Evolutionary conservation across 2,329 filamentous ascomycete genomes (phyloP), one percentile per base, ranked within the genome.

Genomic region (Cytospora mali): DNA sequence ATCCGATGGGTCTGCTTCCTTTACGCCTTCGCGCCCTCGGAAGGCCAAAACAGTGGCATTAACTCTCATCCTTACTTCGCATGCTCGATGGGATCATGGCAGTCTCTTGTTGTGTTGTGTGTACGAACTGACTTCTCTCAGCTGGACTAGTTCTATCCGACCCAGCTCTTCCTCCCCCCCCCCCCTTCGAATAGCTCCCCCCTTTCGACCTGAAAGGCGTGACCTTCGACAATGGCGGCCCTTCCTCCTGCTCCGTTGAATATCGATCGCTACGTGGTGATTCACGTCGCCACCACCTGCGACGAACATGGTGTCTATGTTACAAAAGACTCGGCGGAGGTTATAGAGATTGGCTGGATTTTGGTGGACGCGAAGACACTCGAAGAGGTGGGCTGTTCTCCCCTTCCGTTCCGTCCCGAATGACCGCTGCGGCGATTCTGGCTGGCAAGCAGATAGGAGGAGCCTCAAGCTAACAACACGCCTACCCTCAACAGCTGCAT

Each of bases 281-380:
- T 98, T 76, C 95, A 99, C 79, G 94, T 98, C 74, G 95, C 95
- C 68, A 99, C 95, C 39, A 99, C 95, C 70, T 99, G 95, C 80
- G 95, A 99, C 77, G 95, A 99, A 78, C 95, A 99, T 79, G 95
- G 95, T 67, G 95, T 99, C 69, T 99, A 99, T 78, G 95, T 99
- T 64, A 99, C 95, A 65, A 98, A 98, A 80, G 95, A 99, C 79
- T 98, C 95, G 64, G 95, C 95, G 66, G 95, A 99, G 81, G 95
- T 99, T 69, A 99, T 99, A 77, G 95, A 99, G 85, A 85, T 99
- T 75, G 95, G 94, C 68, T 99, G 95, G 95, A 97, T 98, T 74
- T 81, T 99, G 73, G 84, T 97, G 67, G 93, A 97, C 75, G 90
- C 92, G 69, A 95, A 94, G 81, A 90, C 86, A 67, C 90, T 93